Conservation (phyloP, 257 asterid genomes). For the Plantago elongata region DNA sequence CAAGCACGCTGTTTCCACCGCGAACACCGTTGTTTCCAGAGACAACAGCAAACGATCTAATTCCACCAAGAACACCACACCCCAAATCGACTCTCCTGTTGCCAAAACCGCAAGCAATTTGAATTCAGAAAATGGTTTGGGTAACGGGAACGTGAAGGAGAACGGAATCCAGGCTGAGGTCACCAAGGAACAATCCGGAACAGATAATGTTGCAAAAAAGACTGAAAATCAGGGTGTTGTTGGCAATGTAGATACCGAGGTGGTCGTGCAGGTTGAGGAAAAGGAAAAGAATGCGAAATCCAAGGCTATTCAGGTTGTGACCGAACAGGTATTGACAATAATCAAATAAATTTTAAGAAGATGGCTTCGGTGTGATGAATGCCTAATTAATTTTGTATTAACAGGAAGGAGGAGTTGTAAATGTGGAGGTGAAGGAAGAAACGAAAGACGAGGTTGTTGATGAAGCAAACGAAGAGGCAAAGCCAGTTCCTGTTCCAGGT, state of each 20-base stretch:
- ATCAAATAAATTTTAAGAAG: no score
- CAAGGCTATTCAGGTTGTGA: not conserved
- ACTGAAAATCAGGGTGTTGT: no score
- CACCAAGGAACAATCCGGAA: slow-evolving; percentile 7
- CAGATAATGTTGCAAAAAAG: no score
- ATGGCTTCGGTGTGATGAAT: no score
- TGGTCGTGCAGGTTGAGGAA: no score
- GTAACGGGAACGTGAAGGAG: slow-evolving; percentile 13
- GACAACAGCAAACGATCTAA: slow-evolving; percentile 41
- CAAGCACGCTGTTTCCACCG: slow-evolving; percentile 76
- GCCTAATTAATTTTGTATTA: no score
- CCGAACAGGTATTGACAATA: not conserved
- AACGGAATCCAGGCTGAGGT: not conserved
- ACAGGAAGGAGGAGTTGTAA: slow-evolving; percentile 7
- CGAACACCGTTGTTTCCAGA: slow-evolving; percentile 33
- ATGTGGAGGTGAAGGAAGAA: slow-evolving; percentile 7
- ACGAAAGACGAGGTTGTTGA: slow-evolving; percentile 7
- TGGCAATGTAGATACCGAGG: no score
- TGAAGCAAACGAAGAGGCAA: slow-evolving; percentile 6
- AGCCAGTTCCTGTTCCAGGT: slow-evolving; percentile 4
- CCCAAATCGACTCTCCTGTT: slow-evolving; percentile 6
- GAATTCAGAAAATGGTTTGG: not conserved
- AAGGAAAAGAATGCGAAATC: no score
- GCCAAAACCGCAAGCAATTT: slow-evolving; percentile 4
- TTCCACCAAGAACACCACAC: slow-evolving; percentile 21